Evolutionary conservation across 768 basidiomycete species (phyloP).

Genomic region (Lentinula lateritia): DNA sequence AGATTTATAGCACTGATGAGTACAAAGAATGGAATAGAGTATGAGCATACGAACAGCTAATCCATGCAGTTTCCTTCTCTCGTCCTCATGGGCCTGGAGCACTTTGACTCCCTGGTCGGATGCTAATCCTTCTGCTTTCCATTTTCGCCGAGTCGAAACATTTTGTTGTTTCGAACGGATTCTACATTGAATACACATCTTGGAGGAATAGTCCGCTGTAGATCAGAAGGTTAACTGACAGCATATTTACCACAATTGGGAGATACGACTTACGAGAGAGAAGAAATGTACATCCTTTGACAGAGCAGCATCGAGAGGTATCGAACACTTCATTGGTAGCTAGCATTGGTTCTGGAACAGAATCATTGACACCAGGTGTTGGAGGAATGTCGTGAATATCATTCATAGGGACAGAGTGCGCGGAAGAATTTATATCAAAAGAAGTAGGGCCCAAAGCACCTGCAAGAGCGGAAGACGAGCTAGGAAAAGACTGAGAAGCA

Average conservation of each 20-base stretch:
- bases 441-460: neutral
- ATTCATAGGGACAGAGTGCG: no score
- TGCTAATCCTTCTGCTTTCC: conserved; percentile 40
- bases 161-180: conserved; percentile 46
- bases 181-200: conserved; percentile 44
- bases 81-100: conserved; percentile 32
- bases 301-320: conserved; percentile 39
- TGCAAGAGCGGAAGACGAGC: neutral
- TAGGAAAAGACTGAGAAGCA: no score
- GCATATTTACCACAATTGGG: neutral
- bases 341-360: neutral
- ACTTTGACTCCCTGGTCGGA: conserved; percentile 34
- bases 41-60: conserved; percentile 26
- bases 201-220: conserved; percentile 26
- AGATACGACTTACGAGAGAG: conserved; percentile 28
- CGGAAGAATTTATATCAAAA: no score
- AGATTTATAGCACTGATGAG: neutral
- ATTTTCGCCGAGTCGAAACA: conserved; percentile 49
- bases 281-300: conserved; percentile 47
- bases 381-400: neutral
- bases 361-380: neutral
- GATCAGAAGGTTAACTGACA: neutral
- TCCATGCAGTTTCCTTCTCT: conserved; percentile 25
- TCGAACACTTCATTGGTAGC: neutral
- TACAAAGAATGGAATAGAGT: neutral